Evolutionary conservation across 1,284 basidiomycete genomes (phyloP).

Genomic region (Anthracocystis walkeri): DNA sequence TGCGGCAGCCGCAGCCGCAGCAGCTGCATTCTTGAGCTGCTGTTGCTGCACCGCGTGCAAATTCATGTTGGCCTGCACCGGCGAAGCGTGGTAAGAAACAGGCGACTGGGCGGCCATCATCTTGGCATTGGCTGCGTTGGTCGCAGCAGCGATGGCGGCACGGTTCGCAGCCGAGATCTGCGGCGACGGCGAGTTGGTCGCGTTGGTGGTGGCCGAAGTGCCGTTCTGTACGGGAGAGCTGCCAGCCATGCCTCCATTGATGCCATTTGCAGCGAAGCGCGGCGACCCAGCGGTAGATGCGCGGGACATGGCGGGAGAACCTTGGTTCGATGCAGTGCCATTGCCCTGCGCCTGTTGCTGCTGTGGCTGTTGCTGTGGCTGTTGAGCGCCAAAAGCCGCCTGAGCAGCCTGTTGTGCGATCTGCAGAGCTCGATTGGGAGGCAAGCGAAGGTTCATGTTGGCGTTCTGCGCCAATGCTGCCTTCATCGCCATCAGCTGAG

Average conservation of each 20-base stretch:
- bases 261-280: conserved; percentile 44
- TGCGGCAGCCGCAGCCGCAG: conserved; percentile 35
- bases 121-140: conserved; percentile 44
- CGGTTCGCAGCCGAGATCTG: conserved; percentile 51
- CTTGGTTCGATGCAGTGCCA: conserved; percentile 42
- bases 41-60: conserved; percentile 44
- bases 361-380: conserved; percentile 38
- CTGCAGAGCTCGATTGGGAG: conserved; percentile 56
- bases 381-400: conserved; percentile 40
- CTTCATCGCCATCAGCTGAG: conserved; percentile 62
- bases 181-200: conserved; percentile 50
- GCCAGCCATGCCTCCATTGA: conserved; percentile 32
- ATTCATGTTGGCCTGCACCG: conserved; percentile 41
- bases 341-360: conserved; percentile 24
- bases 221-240: conserved; percentile 44
- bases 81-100: conserved; percentile 43
- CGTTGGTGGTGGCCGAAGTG: conserved; percentile 36
- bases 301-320: conserved; percentile 50
- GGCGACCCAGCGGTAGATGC: conserved; percentile 51
- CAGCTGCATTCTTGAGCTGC: conserved; percentile 46
- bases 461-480: conserved; percentile 54
- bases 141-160: conserved; percentile 45
- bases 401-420: conserved; percentile 56
- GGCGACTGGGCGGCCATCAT: conserved; percentile 44
- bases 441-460: conserved; percentile 52